Percentiles rank a stretch among this genome's conserved stretches.
phyloP scores from a whole-genome alignment of 2,329 filamentous ascomycete species.

The Cordyceps militaris region DNA sequence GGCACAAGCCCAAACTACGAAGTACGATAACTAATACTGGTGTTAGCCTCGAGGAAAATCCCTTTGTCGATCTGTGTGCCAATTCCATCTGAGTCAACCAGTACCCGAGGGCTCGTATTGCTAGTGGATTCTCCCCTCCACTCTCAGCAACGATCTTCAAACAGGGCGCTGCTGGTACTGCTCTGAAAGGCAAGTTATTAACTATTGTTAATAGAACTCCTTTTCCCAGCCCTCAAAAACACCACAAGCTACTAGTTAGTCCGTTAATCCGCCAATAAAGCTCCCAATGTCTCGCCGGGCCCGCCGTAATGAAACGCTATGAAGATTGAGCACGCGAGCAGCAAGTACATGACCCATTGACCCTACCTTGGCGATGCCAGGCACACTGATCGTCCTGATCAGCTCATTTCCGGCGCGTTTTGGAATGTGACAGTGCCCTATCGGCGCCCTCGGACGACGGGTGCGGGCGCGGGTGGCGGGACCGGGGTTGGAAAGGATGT shows the following conservation, averaged over 20 bases:
- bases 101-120: neutral
- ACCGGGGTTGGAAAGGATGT: neutral
- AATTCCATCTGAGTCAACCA: too few species aligned
- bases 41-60: too few species aligned
- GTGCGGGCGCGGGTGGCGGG: neutral
- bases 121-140: neutral
- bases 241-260: neutral
- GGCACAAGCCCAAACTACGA: too few species aligned
- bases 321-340: slow-evolving; percentile 6
- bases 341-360: neutral
- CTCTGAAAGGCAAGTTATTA: neutral
- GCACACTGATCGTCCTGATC: neutral
- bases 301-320: neutral
- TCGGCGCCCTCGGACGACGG: neutral
- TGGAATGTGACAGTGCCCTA: neutral
- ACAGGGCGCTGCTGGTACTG: neutral
- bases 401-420: neutral
- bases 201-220: neutral
- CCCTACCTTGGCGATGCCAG: neutral
- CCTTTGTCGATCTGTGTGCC: neutral
- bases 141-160: neutral
- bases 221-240: neutral
- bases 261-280: neutral
- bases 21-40: too few species aligned
- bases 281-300: neutral